Evolutionary conservation across 2,329 filamentous ascomycete genomes (phyloP).

Genomic region (Ophiostoma australiae): DNA sequence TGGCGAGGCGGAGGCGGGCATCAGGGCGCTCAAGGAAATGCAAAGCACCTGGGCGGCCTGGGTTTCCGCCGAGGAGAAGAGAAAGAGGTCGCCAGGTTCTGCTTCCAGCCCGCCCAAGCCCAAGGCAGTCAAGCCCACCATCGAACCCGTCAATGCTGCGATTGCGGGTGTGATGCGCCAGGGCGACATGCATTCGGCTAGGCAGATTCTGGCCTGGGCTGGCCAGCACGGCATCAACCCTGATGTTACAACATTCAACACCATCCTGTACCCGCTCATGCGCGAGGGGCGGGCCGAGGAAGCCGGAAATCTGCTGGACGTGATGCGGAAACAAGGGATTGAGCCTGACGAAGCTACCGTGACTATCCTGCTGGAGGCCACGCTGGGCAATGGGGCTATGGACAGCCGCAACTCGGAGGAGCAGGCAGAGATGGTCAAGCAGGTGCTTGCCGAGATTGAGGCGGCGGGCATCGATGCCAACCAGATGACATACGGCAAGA

Average conservation of each 20-base stretch:
- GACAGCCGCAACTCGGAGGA: conserved; percentile 25
- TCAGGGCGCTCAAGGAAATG: conserved; percentile 64
- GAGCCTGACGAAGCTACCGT: conserved; percentile 64
- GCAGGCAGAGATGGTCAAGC: conserved; percentile 38
- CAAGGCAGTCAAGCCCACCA: conserved; percentile 52
- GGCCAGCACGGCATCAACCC: conserved; percentile 50
- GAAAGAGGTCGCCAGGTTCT: neutral
- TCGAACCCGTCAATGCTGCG: conserved; percentile 64
- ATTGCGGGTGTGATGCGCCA: conserved; percentile 56
- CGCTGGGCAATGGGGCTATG: conserved; percentile 42
- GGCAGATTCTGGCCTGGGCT: conserved; percentile 56
- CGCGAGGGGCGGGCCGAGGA: conserved; percentile 44
- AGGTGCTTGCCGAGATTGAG: conserved; percentile 55
- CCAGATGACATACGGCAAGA: conserved; percentile 60
- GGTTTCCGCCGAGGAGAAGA: neutral
- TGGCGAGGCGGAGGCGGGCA: conserved; percentile 50
- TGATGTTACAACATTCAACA: conserved; percentile 61
- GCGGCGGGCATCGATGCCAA: conserved; percentile 54
- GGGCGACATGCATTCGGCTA: conserved; percentile 46
- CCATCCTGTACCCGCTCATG: conserved; percentile 58
- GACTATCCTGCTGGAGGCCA: conserved; percentile 63
- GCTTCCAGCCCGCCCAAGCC: conserved; percentile 20
- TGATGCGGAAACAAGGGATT: conserved; percentile 55
- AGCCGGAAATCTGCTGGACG: conserved; percentile 48
- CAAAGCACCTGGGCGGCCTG: conserved; percentile 50